Evolutionary conservation across 257 asterid genomes (phyloP).

Genomic region (Solanum habrochaites): DNA sequence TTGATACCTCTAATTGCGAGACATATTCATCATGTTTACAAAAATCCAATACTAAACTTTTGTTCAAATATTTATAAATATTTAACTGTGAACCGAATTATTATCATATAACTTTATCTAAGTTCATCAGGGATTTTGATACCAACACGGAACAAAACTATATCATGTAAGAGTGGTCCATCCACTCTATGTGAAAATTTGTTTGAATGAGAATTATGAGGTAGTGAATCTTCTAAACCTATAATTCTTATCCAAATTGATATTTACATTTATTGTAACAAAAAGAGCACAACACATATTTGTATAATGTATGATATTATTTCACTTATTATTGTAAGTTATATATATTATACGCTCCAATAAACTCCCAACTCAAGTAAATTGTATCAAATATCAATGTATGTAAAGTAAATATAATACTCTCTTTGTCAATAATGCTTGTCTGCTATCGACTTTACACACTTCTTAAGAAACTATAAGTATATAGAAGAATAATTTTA

Average conservation of each 20-base stretch:
- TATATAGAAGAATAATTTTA: no score
- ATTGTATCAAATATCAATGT: no score
- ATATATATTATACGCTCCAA: no score
- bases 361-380: no score
- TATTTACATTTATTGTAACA: background rate
- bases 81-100: background rate
- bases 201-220: background rate
- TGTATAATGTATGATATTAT: background rate
- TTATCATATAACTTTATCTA: background rate
- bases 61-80: background rate
- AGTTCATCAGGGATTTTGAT: background rate
- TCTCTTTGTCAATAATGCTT: no score
- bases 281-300: background rate
- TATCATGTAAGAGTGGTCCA: background rate
- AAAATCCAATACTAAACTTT: background rate
- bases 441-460: no score
- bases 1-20: background rate
- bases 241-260: background rate
- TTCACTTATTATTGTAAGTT: no score
- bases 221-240: background rate
- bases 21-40: background rate
- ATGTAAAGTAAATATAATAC: no score
- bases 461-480: no score
- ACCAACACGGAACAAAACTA: background rate
- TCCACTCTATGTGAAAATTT: background rate